Evolutionary conservation across 2,329 filamentous ascomycete genomes (phyloP).

Genomic region (Fusarium fracticaudum): DNA sequence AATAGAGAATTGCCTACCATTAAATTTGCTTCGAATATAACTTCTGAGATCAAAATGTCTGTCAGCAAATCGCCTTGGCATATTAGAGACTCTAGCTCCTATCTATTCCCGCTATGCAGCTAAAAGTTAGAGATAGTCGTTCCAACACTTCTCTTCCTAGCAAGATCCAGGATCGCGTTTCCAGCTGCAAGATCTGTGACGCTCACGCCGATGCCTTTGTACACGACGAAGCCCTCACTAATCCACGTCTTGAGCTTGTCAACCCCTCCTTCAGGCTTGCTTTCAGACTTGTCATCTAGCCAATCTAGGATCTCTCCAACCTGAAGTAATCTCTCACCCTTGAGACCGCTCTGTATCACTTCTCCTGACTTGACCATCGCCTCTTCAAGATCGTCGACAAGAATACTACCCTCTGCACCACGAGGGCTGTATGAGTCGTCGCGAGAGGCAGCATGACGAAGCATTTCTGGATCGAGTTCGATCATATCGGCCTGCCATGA

Average conservation of each 20-base stretch:
- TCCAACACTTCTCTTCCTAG: constrained; percentile 23
- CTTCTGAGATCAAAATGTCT: fast-evolving
- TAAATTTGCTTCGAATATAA: fast-evolving
- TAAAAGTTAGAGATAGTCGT: constrained; percentile 20
- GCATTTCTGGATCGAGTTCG: constrained; percentile 71
- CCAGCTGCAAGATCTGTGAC: constrained; percentile 48
- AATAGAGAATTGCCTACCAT: fast-evolving
- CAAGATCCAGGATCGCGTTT: constrained; percentile 43
- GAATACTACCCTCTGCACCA: constrained; percentile 40
- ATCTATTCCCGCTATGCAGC: fast-evolving
- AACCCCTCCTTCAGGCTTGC: not conserved
- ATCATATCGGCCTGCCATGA: constrained; percentile 70
- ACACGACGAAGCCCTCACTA: constrained; percentile 43
- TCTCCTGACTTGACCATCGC: constrained; percentile 73
- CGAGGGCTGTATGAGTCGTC: not conserved
- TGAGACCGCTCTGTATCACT: constrained; percentile 69
- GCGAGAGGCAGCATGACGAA: constrained; percentile 44
- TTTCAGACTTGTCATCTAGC: not conserved
- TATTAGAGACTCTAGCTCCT: not conserved
- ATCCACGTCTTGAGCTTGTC: constrained; percentile 12
- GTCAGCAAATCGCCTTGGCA: too few species aligned
- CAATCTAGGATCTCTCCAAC: constrained; percentile 57
- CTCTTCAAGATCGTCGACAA: constrained; percentile 66
- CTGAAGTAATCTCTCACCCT: constrained; percentile 67
- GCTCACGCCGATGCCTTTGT: constrained; percentile 41